Evolutionary conservation across 139 green algal species (phyloP), one percentile per base, ranked within the genome.

Genomic region (Tetraselmis chui): DNA sequence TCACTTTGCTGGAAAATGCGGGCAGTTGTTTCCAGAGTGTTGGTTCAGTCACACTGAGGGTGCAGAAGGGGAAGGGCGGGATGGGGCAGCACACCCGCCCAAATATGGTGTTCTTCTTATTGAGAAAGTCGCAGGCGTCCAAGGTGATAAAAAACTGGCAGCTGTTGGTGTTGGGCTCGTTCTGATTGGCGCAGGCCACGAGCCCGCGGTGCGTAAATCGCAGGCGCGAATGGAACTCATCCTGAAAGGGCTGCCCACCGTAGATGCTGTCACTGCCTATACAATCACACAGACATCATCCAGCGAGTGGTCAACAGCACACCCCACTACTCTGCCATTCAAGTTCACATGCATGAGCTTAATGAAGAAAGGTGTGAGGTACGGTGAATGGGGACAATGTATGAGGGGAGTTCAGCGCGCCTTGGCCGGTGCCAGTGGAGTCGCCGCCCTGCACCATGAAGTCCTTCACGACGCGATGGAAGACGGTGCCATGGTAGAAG

Each of bases 31-130:
- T n/a, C n/a, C n/a, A n/a, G n/a, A n/a, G n/a, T n/a, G n/a, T n/a
- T n/a, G n/a, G 74, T 30, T 28, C 23, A 29, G 74, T 22, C 74
- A 25, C 23, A 2, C 23, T 2, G n/a, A 29, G 26, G 74, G 74
- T 77, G 74, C 23, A 2, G 18, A 28, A 77, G 74, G 74, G 18
- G 59, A 23, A 75, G 59, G 59, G 22, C 23, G 78, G 76, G 22
- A 18, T 81, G 25, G 74, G n/a, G 25, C 26, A 77, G 74, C 26
- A 18, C 45, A 67, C 45, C 45, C 45, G 94, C 30, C 95, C 95
- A 86, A 98, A 98, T 80, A 98, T 97, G 80, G 95, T 98, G 91
- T 97, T 91, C 83, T 95, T 93, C 74, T 89, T 89, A 83, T 98
- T 90, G 74, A 98, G 91, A 85, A 92, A 93, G 29, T 95, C 90